These are phyloP conservation scores for Candida tammaniensis DNA, from an alignment of 805 yeast genomes.

Conservation along the genomic window DNA sequence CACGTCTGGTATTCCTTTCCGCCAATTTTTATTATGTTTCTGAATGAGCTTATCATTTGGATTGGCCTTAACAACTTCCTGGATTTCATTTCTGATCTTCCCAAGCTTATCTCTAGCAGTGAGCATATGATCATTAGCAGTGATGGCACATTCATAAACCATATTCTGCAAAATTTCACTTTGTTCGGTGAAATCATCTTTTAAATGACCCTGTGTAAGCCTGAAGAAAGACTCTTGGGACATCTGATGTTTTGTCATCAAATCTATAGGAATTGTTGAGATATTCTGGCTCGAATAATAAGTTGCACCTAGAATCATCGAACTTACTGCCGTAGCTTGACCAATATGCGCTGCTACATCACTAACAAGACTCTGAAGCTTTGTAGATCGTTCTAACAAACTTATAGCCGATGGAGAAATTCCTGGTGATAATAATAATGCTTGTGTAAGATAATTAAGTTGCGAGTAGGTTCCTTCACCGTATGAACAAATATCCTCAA, in stretches of 20 bases:
- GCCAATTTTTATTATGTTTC: slow-evolving; percentile 35
- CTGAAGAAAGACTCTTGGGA: slow-evolving; percentile 66
- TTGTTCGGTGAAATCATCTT: slow-evolving; percentile 21
- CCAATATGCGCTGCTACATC: slow-evolving; percentile 80
- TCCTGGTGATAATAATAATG: slow-evolving; percentile 52
- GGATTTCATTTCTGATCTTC: slow-evolving; percentile 36
- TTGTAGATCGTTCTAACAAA: slow-evolving; percentile 45
- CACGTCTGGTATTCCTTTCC: slow-evolving; percentile 55
- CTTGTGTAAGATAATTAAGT: slow-evolving; percentile 64
- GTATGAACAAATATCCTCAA: slow-evolving; percentile 63
- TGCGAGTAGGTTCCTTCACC: slow-evolving; percentile 83
- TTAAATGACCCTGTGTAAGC: slow-evolving; percentile 41
- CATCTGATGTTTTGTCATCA: slow-evolving; percentile 49
- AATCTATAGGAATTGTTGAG: slow-evolving; percentile 61
- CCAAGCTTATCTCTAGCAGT: slow-evolving; percentile 59
- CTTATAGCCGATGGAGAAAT: slow-evolving; percentile 55
- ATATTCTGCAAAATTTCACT: slow-evolving; percentile 49
- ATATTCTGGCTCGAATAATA: slow-evolving; percentile 55
- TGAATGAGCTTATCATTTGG: slow-evolving; percentile 25
- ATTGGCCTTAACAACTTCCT: slow-evolving; percentile 21
- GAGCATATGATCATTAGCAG: slow-evolving; percentile 77
- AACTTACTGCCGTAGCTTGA: slow-evolving; percentile 72
- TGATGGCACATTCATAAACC: slow-evolving; percentile 65
- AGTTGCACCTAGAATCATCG: slow-evolving; percentile 56
- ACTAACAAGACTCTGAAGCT: slow-evolving; percentile 43